Conservation (phyloP, 1,284 basidiomycete genomes). For the Trichosporon ovoides region DNA sequence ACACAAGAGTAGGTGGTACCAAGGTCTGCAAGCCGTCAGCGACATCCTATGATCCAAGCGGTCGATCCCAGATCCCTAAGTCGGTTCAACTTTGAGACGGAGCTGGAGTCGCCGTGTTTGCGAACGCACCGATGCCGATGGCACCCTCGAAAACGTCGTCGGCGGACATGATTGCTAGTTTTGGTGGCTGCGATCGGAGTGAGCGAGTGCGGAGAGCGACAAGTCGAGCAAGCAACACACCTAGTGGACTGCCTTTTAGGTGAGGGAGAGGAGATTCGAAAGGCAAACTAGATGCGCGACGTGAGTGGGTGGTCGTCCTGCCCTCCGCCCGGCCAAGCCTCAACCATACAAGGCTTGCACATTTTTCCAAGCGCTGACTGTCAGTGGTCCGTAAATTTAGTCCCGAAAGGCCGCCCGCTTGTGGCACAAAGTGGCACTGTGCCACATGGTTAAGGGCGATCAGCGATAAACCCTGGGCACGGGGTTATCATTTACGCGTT, state of each 20-base stretch:
- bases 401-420: background rate
- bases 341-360: background rate
- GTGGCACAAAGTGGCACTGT: background rate
- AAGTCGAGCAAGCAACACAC: slow-evolving; percentile 8
- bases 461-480: background rate
- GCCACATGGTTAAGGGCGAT: background rate
- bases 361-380: background rate
- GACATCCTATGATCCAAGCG: background rate
- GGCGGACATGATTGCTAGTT: slow-evolving; percentile 60
- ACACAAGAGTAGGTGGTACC: slow-evolving; percentile 61
- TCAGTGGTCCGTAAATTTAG: background rate
- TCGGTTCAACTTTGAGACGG: background rate
- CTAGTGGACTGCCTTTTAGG: slow-evolving; percentile 25
- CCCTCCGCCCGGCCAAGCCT: background rate
- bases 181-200: slow-evolving; percentile 14
- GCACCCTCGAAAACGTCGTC: slow-evolving; percentile 95
- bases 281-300: slow-evolving; percentile 7
- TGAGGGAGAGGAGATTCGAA: slow-evolving; percentile 15
- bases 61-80: background rate
- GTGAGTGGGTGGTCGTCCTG: slow-evolving; percentile 7
- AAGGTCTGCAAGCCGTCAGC: slow-evolving; percentile 38
- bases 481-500: too few relatives aligned
- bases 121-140: slow-evolving; percentile 72
- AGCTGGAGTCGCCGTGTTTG: background rate
- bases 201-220: background rate